Evolutionary conservation across 352 stramenopile species (phyloP).

Genomic region (Phytophthora ohioensis): DNA sequence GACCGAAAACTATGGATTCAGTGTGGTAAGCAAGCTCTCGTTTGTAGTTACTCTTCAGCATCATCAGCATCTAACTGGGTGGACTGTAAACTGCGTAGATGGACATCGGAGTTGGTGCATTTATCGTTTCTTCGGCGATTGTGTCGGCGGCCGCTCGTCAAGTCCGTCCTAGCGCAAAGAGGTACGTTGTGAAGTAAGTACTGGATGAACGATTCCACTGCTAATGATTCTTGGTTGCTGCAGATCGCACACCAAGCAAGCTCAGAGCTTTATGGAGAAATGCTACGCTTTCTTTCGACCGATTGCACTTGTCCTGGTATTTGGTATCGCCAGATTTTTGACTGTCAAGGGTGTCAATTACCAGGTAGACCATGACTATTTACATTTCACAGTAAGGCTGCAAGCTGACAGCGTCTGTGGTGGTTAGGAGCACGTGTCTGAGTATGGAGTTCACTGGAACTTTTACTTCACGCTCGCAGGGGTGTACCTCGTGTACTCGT

Average conservation of each 20-base stretch:
- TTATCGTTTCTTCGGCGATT: constrained; percentile 92
- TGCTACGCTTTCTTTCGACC: constrained; percentile 74
- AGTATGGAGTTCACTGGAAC: constrained; percentile 99
- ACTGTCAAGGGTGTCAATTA: constrained; percentile 89
- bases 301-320: constrained; percentile 73
- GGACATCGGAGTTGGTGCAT: constrained; percentile 97
- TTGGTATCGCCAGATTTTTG: constrained; percentile 76
- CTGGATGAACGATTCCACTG: background rate
- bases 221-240: background rate
- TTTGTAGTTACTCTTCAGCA: background rate
- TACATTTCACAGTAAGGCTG: background rate
- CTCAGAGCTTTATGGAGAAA: constrained; percentile 28
- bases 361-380: constrained; percentile 48
- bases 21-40: constrained; percentile 72
- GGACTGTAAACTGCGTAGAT: constrained; percentile 70
- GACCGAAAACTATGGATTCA: constrained; percentile 96
- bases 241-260: constrained; percentile 23
- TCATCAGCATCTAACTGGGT: constrained; percentile 7
- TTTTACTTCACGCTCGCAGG: constrained; percentile 98
- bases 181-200: constrained; percentile 13
- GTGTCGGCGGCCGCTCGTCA: constrained; percentile 76
- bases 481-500: constrained; percentile 77
- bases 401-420: constrained; percentile 17
- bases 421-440: constrained; percentile 93
- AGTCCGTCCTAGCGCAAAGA: constrained; percentile 31